Evolutionary conservation across 495 filamentous ascomycete genomes (phyloP), one percentile per base, ranked within the genome.

Genomic region (Cercophora newfieldiana): DNA sequence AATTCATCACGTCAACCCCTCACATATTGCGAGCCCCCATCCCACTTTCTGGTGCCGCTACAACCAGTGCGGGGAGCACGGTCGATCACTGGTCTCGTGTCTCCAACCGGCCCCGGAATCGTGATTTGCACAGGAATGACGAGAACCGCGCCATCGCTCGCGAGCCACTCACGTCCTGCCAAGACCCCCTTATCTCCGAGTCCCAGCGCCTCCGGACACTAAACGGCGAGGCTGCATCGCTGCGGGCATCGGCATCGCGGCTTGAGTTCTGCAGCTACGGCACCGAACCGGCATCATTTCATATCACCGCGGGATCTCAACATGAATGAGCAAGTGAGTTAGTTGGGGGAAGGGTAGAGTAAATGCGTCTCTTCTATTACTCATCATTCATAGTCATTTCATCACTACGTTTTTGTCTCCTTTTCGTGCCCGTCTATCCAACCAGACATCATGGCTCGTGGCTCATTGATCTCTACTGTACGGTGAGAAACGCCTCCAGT

Each of bases 401-500:
- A 44, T 44, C 37, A 60, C 21, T 47, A n/a, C 58, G 19, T 14
- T 24, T 60, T 60, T 33, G 21, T 30, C 8, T 33, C 56, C n/a
- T n/a, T n/a, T n/a, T 4, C 30, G 5, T 44, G 10, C 37, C 37
- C 37, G 18, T n/a, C n/a, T n/a, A 4, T 53, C 2, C 50, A 51
- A 3, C 50, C 24, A 1, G 2, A 24, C 50, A 7, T 22, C 16
- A 21, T 62, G 31, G 26, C 19, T 60, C 63, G 44, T 65, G 25
- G 65, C 18, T 53, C 61, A 28, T 44, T 65, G 54, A 16, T 65
- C 75, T 26, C 74, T 60, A 0, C 76, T 85, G 55, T 85, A 86
- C 58, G 75, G 72, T 6, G 81, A 86, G 12, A 65, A 64, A 71
- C 82, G 79, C 37, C 85, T 76, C 85, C 83, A 87, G 44, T 64